A percentile compares a stretch with the other conserved stretches of the same genome.
These are phyloP conservation scores for Phyllosticta paracitricarpa DNA, from an alignment of 2,329 filamentous ascomycete species.

Conservation along the genomic window DNA sequence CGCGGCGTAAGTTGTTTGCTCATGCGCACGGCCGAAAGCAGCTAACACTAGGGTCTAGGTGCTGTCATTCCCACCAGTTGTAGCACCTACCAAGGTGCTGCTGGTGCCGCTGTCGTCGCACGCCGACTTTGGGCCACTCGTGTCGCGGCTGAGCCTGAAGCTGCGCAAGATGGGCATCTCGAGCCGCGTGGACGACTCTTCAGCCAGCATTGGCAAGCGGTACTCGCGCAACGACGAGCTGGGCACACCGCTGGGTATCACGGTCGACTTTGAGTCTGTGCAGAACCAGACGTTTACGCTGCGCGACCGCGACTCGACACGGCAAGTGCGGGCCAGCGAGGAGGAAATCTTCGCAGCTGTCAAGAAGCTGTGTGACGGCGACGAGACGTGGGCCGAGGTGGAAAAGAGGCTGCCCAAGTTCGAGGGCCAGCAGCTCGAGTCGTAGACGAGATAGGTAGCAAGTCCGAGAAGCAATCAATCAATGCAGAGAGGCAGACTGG, in stretches of 20 bases:
- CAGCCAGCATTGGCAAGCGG: constrained; percentile 86
- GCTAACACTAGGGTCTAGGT: constrained; percentile 35
- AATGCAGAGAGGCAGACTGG: neutral
- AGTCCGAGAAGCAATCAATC: neutral
- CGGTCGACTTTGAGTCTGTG: constrained; percentile 89
- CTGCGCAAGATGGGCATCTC: constrained; percentile 70
- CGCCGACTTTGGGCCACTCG: constrained; percentile 66
- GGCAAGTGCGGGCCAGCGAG: constrained; percentile 77
- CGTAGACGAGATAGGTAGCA: constrained; percentile 2
- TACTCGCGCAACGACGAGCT: constrained; percentile 86
- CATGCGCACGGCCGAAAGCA: constrained; percentile 1
- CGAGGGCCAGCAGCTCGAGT: constrained; percentile 58
- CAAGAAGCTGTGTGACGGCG: constrained; percentile 51
- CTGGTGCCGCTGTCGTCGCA: constrained; percentile 82
- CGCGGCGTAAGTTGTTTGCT: constrained; percentile 59
- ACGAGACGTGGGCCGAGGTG: constrained; percentile 60
- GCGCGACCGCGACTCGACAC: constrained; percentile 80
- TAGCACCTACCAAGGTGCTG: constrained; percentile 93
- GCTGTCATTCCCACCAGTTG: constrained; percentile 61
- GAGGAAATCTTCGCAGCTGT: constrained; percentile 71
- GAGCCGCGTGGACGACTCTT: constrained; percentile 80
- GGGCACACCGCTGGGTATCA: constrained; percentile 87
- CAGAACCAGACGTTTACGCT: constrained; percentile 81
- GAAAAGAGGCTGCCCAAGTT: constrained; percentile 73
- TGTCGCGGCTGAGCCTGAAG: constrained; percentile 61